Conservation (phyloP, 2,329 filamentous ascomycete genomes). For the Cercospora canescens region DNA sequence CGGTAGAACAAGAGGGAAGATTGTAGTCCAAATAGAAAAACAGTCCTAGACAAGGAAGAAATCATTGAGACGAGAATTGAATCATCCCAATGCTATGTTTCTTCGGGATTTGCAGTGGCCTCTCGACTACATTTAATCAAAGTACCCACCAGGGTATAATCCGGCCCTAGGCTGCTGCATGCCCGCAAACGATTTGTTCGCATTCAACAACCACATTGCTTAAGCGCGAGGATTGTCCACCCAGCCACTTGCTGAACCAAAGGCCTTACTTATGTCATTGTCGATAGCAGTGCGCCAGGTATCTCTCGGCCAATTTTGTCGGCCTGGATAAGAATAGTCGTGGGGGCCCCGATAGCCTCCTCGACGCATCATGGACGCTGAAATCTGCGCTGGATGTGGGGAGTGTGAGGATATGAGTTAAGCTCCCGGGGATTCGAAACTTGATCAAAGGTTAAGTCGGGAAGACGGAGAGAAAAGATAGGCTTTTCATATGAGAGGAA, state of each 20-base stretch:
- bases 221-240: neutral
- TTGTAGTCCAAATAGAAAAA: conserved; percentile 46
- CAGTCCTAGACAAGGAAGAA: neutral
- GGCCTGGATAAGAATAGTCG: neutral
- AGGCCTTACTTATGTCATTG: neutral
- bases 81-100: neutral
- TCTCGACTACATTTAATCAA: neutral
- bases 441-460: too few species aligned
- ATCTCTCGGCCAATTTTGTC: neutral
- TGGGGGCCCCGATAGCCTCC: neutral
- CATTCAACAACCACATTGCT: neutral
- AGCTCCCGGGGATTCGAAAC: too few species aligned
- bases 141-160: neutral
- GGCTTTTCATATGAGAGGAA: too few species aligned
- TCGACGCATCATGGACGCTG: too few species aligned
- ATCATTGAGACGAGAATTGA: neutral
- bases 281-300: neutral
- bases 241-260: neutral
- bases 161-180: neutral
- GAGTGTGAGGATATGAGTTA: too few species aligned
- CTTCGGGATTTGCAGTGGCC: neutral
- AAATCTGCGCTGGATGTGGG: too few species aligned
- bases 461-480: too few species aligned
- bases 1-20: conserved; percentile 59
- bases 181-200: neutral